Percentiles rank a stretch among this genome's conserved stretches.
Evolutionary conservation across 345 rosid species (phyloP).

Genomic region (Jatropha curcas): DNA sequence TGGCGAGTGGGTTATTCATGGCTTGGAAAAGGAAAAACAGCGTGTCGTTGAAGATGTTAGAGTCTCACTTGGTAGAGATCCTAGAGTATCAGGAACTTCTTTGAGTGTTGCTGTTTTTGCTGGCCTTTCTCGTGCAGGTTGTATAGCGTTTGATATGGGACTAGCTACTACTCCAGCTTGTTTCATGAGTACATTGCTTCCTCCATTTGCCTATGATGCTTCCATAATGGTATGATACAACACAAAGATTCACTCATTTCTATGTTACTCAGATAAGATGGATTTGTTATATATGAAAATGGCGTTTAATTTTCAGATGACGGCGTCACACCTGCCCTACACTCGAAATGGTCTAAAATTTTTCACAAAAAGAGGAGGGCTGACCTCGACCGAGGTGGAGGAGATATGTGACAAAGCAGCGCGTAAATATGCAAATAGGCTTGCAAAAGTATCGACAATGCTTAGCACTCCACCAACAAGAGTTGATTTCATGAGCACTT

Average conservation of each 20-base stretch:
- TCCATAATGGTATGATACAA: constrained; percentile 78
- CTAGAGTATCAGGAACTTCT: constrained; percentile 64
- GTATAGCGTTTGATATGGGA: constrained; percentile 77
- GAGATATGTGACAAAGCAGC: constrained; percentile 78
- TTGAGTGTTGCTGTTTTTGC: constrained; percentile 76
- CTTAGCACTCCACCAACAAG: constrained; percentile 39
- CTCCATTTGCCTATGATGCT: constrained; percentile 75
- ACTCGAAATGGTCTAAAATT: constrained; percentile 89
- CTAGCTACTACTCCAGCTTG: constrained; percentile 97
- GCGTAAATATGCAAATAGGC: constrained; percentile 63
- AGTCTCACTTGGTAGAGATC: constrained; percentile 83
- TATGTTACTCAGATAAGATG: no score
- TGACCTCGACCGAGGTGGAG: constrained; percentile 82
- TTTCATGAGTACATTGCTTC: constrained; percentile 81
- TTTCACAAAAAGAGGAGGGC: constrained; percentile 86
- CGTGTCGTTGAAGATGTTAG: constrained; percentile 33
- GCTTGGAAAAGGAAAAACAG: constrained; percentile 38
- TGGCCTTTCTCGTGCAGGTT: constrained; percentile 79
- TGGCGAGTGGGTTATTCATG: constrained; percentile 74
- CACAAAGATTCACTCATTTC: no score
- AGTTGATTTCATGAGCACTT: constrained; percentile 81
- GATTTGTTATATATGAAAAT: no score
- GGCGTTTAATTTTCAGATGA: constrained; percentile 58
- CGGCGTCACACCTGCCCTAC: constrained; percentile 93
- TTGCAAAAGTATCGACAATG: constrained; percentile 59